Percentiles rank a stretch among this genome's conserved stretches.
Evolutionary conservation across 495 filamentous ascomycete species (phyloP).

Genomic region (Hypoxylon crocopeplum): DNA sequence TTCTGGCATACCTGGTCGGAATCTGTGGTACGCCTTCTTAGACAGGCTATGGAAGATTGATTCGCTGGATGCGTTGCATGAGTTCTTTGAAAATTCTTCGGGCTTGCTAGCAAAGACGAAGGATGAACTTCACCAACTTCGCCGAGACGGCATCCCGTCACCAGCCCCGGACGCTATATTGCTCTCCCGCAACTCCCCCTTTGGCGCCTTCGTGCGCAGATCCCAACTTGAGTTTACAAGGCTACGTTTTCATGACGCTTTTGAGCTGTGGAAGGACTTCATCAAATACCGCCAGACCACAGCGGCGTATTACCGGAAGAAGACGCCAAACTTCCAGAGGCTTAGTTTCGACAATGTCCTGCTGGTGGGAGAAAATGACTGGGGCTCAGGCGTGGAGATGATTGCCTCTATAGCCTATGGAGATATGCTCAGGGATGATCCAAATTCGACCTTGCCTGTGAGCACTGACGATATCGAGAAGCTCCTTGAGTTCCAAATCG

Average conservation of each 20-base stretch:
- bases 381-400: constrained; percentile 53
- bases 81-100: constrained; percentile 69
- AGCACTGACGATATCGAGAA: constrained; percentile 86
- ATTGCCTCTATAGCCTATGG: constrained; percentile 68
- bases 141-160: constrained; percentile 43
- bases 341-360: constrained; percentile 74
- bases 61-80: constrained; percentile 76
- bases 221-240: constrained; percentile 79
- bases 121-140: constrained; percentile 60
- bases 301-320: constrained; percentile 70
- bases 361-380: constrained; percentile 53
- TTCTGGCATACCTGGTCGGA: constrained; percentile 78
- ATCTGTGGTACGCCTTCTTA: constrained; percentile 84
- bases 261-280: constrained; percentile 81
- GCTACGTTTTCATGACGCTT: constrained; percentile 77
- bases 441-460: constrained; percentile 50
- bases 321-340: constrained; percentile 66
- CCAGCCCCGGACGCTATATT: constrained; percentile 54
- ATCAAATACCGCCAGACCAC: constrained; percentile 80
- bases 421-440: constrained; percentile 60
- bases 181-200: constrained; percentile 71
- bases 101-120: constrained; percentile 66
- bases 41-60: constrained; percentile 85
- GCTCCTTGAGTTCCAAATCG: constrained; percentile 85
- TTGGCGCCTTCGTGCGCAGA: constrained; percentile 84